These are phyloP conservation scores for Termitomyces sp. DNA, from an alignment of 768 basidiomycete species.

Conservation along the genomic window DNA sequence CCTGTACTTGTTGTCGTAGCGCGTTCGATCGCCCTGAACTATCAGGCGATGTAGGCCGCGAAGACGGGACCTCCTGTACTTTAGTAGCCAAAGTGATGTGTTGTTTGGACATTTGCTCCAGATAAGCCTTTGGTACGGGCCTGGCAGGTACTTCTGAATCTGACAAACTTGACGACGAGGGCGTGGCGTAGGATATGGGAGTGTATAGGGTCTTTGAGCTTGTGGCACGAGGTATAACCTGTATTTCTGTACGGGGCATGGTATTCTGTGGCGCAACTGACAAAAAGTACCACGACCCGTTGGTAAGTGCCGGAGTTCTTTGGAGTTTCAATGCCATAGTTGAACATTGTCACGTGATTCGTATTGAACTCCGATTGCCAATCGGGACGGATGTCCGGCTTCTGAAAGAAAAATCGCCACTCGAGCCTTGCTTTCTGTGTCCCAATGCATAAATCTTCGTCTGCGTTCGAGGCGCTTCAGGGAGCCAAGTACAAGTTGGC, in stretches of 20 bases:
- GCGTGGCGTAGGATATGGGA: slow-evolving; percentile 13
- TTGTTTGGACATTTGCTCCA: slow-evolving; percentile 17
- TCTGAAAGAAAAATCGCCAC: too few species aligned
- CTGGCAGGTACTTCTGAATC: not conserved
- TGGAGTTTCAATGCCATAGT: too few species aligned
- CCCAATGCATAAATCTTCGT: not conserved
- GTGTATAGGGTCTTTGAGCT: slow-evolving; percentile 14
- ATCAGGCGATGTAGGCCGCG: slow-evolving; percentile 11
- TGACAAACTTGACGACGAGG: slow-evolving; percentile 5
- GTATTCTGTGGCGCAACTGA: not conserved
- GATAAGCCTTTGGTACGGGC: slow-evolving; percentile 11
- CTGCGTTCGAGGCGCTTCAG: not conserved
- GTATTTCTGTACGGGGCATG: not conserved
- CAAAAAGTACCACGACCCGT: not conserved
- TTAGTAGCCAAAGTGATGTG: slow-evolving; percentile 22
- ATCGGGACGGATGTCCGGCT: too few species aligned
- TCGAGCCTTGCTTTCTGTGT: too few species aligned
- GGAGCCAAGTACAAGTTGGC: not conserved
- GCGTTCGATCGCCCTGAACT: slow-evolving; percentile 9
- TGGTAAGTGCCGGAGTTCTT: too few species aligned
- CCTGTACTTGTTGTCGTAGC: slow-evolving; percentile 26
- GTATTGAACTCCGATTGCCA: not conserved
- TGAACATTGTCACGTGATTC: not conserved
- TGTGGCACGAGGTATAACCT: not conserved
- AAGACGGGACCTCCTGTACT: slow-evolving; percentile 22